Conservation (phyloP, 257 asterid genomes). For the Penstemon barbatus region DNA sequence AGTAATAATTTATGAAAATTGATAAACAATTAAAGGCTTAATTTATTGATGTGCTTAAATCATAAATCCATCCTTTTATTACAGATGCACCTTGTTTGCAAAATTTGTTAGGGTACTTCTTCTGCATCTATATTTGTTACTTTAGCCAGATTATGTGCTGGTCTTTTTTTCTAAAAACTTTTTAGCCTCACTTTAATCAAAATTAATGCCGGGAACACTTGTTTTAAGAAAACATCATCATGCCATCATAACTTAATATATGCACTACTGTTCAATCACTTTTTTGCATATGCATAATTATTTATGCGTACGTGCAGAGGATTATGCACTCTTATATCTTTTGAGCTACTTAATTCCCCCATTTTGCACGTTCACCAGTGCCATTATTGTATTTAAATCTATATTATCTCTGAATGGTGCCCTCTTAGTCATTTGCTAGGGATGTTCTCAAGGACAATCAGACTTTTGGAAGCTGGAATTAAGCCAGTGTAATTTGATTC, state of each 20-base stretch:
- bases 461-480: constrained; percentile 98
- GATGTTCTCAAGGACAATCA: constrained; percentile 88
- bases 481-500: constrained; percentile 76
- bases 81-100: constrained; percentile 11
- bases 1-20: not conserved
- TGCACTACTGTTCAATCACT: not conserved
- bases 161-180: not conserved
- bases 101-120: not conserved
- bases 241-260: constrained; percentile 2
- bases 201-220: constrained; percentile 1
- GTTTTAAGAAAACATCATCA: constrained; percentile 12
- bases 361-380: not conserved
- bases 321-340: not conserved
- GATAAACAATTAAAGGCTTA: not conserved
- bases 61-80: constrained; percentile 3
- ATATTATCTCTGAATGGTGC: constrained; percentile 22
- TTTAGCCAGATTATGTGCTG: too few relatives aligned
- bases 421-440: constrained; percentile 85
- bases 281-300: not conserved
- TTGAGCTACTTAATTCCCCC: too few relatives aligned
- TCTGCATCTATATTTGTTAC: constrained; percentile 8
- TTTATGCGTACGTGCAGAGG: not conserved
- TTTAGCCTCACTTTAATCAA: constrained; percentile 4
- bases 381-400: constrained; percentile 6
- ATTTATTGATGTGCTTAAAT: not conserved